These are phyloP conservation scores for Fusarium sublunatum DNA, from an alignment of 2,329 filamentous ascomycete genomes.

Conservation along the genomic window DNA sequence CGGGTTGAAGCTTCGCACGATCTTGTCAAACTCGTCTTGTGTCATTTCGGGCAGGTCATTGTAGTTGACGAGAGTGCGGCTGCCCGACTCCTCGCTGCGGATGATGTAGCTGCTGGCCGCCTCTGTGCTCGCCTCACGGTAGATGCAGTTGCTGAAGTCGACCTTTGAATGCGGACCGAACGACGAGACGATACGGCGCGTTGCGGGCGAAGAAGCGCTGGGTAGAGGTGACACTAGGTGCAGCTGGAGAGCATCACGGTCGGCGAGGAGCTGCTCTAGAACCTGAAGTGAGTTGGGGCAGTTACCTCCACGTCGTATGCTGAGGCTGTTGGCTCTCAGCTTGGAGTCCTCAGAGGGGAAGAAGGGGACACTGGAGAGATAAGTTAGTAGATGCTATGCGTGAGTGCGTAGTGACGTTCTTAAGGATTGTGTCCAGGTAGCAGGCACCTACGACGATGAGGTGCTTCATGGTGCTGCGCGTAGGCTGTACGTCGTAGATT, in stretches of 20 bases:
- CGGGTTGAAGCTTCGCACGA: conserved; percentile 54
- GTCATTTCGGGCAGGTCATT: conserved; percentile 77
- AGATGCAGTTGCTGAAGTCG: conserved; percentile 67
- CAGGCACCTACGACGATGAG: conserved; percentile 74
- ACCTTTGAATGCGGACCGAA: conserved; percentile 60
- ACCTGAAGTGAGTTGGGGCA: conserved; percentile 78
- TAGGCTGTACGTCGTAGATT: neutral
- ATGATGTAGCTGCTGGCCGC: conserved; percentile 78
- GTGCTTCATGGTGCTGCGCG: conserved; percentile 58
- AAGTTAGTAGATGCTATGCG: conserved; percentile 23
- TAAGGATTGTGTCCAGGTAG: conserved; percentile 77
- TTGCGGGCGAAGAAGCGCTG: conserved; percentile 60
- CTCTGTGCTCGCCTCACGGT: conserved; percentile 63
- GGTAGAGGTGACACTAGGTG: conserved; percentile 68
- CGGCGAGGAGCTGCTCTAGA: conserved; percentile 69
- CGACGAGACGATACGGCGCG: conserved; percentile 63
- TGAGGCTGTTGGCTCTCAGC: conserved; percentile 70
- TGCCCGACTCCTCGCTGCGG: conserved; percentile 67
- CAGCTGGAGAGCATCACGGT: conserved; percentile 45
- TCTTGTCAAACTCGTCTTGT: conserved; percentile 65
- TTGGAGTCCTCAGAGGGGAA: conserved; percentile 80
- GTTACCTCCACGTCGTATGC: conserved; percentile 76
- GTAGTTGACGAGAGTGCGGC: conserved; percentile 77
- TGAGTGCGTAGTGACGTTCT: conserved; percentile 55
- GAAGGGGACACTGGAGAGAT: conserved; percentile 65